phyloP scores from a whole-genome alignment of 306 rosid species.

The Ceratonia siliqua region DNA sequence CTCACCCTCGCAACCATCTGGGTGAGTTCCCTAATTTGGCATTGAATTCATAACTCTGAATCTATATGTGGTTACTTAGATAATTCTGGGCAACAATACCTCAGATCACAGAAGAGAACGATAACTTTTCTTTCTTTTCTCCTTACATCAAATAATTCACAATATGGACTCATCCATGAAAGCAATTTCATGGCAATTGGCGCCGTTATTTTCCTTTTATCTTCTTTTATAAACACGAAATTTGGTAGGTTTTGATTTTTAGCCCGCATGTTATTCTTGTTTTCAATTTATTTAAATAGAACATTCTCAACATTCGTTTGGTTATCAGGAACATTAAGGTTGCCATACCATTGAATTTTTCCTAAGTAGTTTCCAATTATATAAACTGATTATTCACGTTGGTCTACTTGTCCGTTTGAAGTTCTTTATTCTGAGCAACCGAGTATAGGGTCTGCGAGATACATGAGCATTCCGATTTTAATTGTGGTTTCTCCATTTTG shows the following conservation, averaged over 20 bases:
- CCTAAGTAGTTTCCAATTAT: conserved; percentile 7
- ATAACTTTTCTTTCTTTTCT: not conserved
- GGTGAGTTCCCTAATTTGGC: conserved; percentile 51
- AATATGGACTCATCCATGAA: conserved; percentile 27
- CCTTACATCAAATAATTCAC: not conserved
- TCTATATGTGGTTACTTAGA: not conserved
- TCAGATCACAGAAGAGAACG: not conserved
- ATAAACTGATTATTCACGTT: not conserved
- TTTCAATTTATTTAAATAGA: not conserved
- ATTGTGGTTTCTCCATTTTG: not conserved
- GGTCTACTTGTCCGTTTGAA: not conserved
- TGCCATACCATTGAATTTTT: conserved; percentile 36
- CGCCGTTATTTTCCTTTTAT: not conserved
- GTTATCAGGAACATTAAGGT: conserved; percentile 11
- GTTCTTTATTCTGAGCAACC: not conserved
- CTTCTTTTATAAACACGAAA: conserved; percentile 15
- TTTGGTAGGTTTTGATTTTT: conserved; percentile 19
- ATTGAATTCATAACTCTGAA: conserved; percentile 16
- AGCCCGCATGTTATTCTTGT: not conserved
- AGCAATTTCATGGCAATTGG: conserved; percentile 28
- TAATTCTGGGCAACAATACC: not conserved
- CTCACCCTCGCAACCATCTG: conserved; percentile 97
- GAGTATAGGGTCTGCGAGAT: not conserved
- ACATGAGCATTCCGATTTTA: conserved; percentile 13
- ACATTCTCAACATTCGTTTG: conserved; percentile 5